Base-by-base conservation (phyloP, 306 rosid species). In the Luffa acutangula region DNA sequence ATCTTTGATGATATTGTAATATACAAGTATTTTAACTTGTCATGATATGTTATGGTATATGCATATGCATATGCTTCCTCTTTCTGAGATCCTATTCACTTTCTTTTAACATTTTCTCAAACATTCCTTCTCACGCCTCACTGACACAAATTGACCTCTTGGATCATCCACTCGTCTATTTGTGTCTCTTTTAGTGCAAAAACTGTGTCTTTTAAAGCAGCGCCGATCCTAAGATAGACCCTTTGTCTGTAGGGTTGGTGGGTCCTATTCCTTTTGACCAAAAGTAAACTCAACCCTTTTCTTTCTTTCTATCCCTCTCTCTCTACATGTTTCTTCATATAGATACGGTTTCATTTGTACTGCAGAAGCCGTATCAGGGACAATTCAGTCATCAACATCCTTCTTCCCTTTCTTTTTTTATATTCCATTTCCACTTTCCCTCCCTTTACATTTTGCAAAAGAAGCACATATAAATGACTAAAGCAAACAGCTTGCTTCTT, bases 41-140 rank as follows among this genome's bases (percentile, higher is more conserved):
- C 25, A 69, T 41, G 6, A 25, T 58, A 58, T 25, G 31, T 25
- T 56, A n/a, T n/a, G 21, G 3, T n/a, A 43, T 9, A 58, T 58
- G 65, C 65, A 58, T 58, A 18, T 41, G 33, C 36, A 69, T 67
- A n/a, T 10, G 52, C 75, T 14, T 66, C 25, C 65, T 8, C 69
- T 33, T 62, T 33, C 42, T 12, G 5, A 65, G 45, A 12, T 64
- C 13, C 10, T 73, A 4, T 73, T 69, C 75, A 46, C 75, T 69
- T 69, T 69, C 75, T 17, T 67, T 15, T 37, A 49, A 33, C 12
- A 69, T n/a, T 6, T 25, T 4, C 53, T 53, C 48, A 33, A 9
- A 82, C 92, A 89, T 90, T 90, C 92, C 84, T 93, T 89, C 91
- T 85, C 95, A 92, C 90, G 91, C 96, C 96, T 85, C 79, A 71